These are phyloP conservation scores for Xanthoconium purpureum DNA, from an alignment of 768 basidiomycete species.

Conservation along the genomic window DNA sequence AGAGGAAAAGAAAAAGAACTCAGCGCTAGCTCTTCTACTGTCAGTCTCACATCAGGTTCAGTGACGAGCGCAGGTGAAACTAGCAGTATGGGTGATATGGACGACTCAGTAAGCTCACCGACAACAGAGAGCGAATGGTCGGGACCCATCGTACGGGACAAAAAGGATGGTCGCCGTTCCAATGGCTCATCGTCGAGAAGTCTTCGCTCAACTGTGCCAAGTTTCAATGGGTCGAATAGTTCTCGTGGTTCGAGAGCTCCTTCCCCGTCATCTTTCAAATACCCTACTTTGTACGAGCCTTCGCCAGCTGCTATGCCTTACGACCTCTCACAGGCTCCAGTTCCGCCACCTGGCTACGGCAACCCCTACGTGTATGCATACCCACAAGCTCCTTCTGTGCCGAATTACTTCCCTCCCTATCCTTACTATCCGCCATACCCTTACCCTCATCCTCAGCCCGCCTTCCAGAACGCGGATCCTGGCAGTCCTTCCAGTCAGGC, in stretches of 20 bases:
- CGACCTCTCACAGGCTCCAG: constrained; percentile 31
- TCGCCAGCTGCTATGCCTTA: constrained; percentile 29
- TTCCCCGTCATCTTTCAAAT: constrained; percentile 70
- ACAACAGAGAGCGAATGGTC: constrained; percentile 85
- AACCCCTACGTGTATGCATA: constrained; percentile 39
- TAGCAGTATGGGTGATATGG: constrained; percentile 62
- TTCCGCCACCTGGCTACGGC: constrained; percentile 29
- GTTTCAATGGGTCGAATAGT: constrained; percentile 54
- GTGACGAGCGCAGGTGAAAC: constrained; percentile 53
- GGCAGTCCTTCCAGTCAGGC: constrained; percentile 22
- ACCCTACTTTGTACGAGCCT: constrained; percentile 71
- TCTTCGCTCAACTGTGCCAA: constrained; percentile 49
- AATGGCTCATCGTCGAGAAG: constrained; percentile 61
- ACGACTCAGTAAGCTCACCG: constrained; percentile 68
- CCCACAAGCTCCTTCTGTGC: constrained; percentile 37
- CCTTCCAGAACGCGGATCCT: constrained; percentile 40
- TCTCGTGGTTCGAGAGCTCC: constrained; percentile 72
- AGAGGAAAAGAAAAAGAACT: constrained; percentile 69
- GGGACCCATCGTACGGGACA: constrained; percentile 52
- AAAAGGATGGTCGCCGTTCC: constrained; percentile 51
- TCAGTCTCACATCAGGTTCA: constrained; percentile 68
- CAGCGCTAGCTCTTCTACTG: constrained; percentile 73
- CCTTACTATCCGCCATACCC: constrained; percentile 47
- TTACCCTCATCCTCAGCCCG: constrained; percentile 47
- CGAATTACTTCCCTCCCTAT: constrained; percentile 40